Evolutionary conservation across 116 monocot species (phyloP), one percentile per base, ranked within the genome.

Genomic region (Phalaenopsis hybrid): DNA sequence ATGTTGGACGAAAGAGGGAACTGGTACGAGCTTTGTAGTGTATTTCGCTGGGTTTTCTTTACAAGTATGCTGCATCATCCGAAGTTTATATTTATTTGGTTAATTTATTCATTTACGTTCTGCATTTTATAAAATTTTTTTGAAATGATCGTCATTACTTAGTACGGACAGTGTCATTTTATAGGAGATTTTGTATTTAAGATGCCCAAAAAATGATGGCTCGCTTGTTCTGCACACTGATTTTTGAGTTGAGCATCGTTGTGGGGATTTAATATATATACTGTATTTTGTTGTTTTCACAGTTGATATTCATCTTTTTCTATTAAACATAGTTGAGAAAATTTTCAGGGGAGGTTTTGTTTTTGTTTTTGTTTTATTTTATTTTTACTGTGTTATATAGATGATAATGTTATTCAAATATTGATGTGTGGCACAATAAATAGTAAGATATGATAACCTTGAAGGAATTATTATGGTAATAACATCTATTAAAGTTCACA

Each of bases 1-100:
- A 77, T 49, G 9, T 74, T 57, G 80, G 58, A 67, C n/a, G 15
- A 59, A 73, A 52, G 57, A 72, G 59, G 46, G 74, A 76, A 75
- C 20, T 78, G 12, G 74, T 83, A 81, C 15, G 46, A 25, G 57
- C 61, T 52, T 82, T 46, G 10, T 33, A 72, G 72, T 41, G 41
- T 72, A 16, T 37, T 72, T 13, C 17, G 13, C 37, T 72, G 23
- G 8, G 23, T 37, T 41, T 72, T 15, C 37, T 15, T 12, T 72
- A 11, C 31, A 16, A 13, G 31, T 33, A 72, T 15, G 37, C 31
- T 3, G 37, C 10, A 16, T 13, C 37, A 72, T 34, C 15, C 2
- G 16, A 15, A 34, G 12, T 3, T 17, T 72, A 15, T 41, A 12
- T 21, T 65, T 65, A 23, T 65, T 65, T 10, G 34, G 3, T 72